Evolutionary conservation across 805 yeast genomes (phyloP), one percentile per base, ranked within the genome.

Genomic region (Candida stauntonica): DNA sequence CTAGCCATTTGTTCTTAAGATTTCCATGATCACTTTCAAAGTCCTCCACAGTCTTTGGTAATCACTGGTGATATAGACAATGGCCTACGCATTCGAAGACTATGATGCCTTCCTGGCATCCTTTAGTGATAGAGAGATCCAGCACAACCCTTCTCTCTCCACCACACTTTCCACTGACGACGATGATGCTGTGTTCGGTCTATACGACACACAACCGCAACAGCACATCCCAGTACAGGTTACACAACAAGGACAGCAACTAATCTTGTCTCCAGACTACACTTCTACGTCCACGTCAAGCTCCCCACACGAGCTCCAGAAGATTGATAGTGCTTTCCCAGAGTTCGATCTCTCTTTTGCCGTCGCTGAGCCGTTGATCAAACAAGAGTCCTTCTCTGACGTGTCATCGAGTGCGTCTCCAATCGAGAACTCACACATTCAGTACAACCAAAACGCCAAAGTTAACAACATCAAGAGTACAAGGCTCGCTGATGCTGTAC

Each of bases 81-180:
- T 55, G 59, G 26, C 60, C 1, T 50, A 56, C 43, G 46, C 58
- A 1, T 56, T 58, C 36, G 61, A 58, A 20, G 61, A 58, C 42
- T 57, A 58, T 42, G 63, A 57, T 32, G 52, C 57, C 27, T 54
- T 58, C 29, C 42, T 58, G 17, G 55, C 58, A 11, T 53, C 61
- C 8, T 41, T 30, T 34, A 33, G 33, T 3, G 44, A 42, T 30
- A 32, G 42, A 31, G 41, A 50, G 40, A 41, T 34, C 35, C 42
- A 36, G 20, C 44, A 42, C 44, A 42, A 45, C 33, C 38, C 44
- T 3, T 45, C 48, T 1, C 31, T 45, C 14, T 45, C 48, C 15
- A 45, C 45, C 9, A 32, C 45, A 11, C 36, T 44, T 20, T 40
- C 44, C 19, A 38, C 40, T 7, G 45, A 35, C 23, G 48, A 45